Base-by-base conservation (phyloP, 345 rosid genomes). In the Brassica juncea region DNA sequence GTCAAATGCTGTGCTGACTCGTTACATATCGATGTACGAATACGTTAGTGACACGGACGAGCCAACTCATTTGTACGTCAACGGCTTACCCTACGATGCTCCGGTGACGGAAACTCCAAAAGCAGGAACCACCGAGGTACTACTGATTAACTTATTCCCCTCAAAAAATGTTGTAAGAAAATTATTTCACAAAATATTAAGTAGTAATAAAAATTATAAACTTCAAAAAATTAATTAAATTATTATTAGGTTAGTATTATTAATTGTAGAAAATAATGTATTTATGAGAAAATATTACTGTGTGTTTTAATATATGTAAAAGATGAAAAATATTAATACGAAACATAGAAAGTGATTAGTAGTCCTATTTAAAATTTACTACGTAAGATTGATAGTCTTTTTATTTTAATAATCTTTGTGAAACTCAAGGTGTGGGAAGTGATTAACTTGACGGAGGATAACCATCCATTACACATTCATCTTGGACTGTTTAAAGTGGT, bases 391-490 rank as follows among this genome's bases (percentile, higher is more conserved):
- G 83, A 76, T 7, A 31, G 68, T 32, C 68, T 34, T 59, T 25
- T 23, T 3, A 75, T 0, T 85, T 86, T 0, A 75, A 72, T 57
- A 82, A 63, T 30, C 11, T 1, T 31, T 75, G 1, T 55, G 47
- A 4, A 74, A 19, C 23, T 52, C 8, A 91, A 94, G 86, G 82
- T 92, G 10, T 95, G 99, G 96, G 81, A 91, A 16, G 91, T 93
- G 82, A 93, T 95, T 64, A 95, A 95, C 82, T 88, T 95, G 60
- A 95, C 99, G 77, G 91, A 85, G 15, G 98, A 95, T 61, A 89
- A 89, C 81, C 98, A 93, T 73, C 99, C 98, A 31, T 21, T 95
- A 82, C 99, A 95, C 74, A 87, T 95, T 34, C 99, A 95, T 76
- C 64, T 95, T 8, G 99, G 92, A 60, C 62, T 95, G 57, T 90